Conservation (phyloP, 2,329 filamentous ascomycete species). For the Exophiala xenobiotica region DNA sequence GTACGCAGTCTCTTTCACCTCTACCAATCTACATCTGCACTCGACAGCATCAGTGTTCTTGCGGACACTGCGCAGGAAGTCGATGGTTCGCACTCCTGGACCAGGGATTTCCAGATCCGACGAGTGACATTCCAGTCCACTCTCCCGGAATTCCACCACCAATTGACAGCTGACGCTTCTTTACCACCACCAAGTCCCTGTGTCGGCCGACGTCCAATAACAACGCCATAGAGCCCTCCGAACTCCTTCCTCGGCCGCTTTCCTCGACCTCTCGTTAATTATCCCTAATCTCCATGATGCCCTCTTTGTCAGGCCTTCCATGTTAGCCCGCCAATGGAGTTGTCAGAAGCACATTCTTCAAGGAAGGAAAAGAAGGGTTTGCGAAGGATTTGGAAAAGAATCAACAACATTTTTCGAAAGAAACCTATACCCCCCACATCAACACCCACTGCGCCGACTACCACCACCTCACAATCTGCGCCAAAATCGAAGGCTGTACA, state of each 20-base stretch:
- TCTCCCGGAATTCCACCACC: slow-evolving; percentile 21
- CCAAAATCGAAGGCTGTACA: slow-evolving; percentile 1
- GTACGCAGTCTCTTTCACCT: not conserved
- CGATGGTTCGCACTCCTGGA: slow-evolving; percentile 17
- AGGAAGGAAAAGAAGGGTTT: slow-evolving; percentile 27
- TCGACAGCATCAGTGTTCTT: slow-evolving; percentile 1
- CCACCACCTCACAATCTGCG: slow-evolving; percentile 5
- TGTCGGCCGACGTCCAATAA: slow-evolving; percentile 21
- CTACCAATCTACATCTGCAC: no score
- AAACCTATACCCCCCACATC: slow-evolving; percentile 7
- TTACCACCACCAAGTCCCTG: slow-evolving; percentile 15
- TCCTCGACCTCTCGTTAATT: slow-evolving; percentile 8
- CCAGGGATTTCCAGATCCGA: slow-evolving; percentile 15
- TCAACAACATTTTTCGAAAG: slow-evolving; percentile 20
- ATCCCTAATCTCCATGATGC: slow-evolving; percentile 11
- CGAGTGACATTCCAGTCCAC: slow-evolving; percentile 27
- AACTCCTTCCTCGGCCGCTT: slow-evolving; percentile 2
- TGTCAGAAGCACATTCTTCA: slow-evolving; percentile 8
- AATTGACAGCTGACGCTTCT: slow-evolving; percentile 24
- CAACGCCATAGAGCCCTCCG: slow-evolving; percentile 8
- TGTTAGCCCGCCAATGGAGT: slow-evolving; percentile 15
- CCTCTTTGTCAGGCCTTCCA: slow-evolving; percentile 7
- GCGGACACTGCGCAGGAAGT: slow-evolving; percentile 2
- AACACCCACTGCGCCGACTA: not conserved
- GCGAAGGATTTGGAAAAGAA: slow-evolving; percentile 25